Evolutionary conservation across 78 protist genomes (phyloP).

Genomic region (Thecamonas trahens): DNA sequence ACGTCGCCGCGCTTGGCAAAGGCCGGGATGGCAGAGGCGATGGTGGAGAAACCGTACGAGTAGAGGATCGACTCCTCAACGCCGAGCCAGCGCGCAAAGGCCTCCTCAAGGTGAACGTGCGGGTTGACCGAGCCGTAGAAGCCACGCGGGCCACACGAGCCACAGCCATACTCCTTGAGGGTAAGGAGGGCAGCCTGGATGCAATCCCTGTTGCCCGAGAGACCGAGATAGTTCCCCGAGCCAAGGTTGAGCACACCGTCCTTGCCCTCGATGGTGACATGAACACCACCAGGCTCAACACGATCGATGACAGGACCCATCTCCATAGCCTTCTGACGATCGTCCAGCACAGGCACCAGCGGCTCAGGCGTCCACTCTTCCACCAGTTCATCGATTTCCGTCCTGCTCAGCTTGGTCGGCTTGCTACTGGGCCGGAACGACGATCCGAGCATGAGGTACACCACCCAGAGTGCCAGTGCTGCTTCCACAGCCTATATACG

Average conservation of each 20-base stretch:
- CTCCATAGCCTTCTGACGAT: neutral
- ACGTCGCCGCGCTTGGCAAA: slow-evolving; percentile 81
- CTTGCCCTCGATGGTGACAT: slow-evolving; percentile 19
- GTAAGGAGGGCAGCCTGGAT: slow-evolving; percentile 5
- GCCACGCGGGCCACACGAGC: slow-evolving; percentile 98
- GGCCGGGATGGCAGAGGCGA: slow-evolving; percentile 82
- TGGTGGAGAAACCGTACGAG: slow-evolving; percentile 77
- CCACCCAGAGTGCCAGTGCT: no score
- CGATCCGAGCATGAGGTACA: no score
- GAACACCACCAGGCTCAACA: neutral
- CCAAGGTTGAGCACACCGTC: slow-evolving; percentile 28
- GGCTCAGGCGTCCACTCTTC: slow-evolving; percentile 41
- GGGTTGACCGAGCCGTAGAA: slow-evolving; percentile 93
- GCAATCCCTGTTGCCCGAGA: slow-evolving; percentile 25
- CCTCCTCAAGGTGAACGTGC: slow-evolving; percentile 81
- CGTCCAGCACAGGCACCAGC: slow-evolving; percentile 11
- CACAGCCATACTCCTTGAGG: slow-evolving; percentile 81
- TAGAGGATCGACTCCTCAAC: slow-evolving; percentile 71
- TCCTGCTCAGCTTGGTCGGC: neutral
- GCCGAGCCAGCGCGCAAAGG: slow-evolving; percentile 54
- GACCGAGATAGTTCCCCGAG: slow-evolving; percentile 43
- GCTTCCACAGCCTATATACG: no score
- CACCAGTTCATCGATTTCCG: slow-evolving; percentile 36
- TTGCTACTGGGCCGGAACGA: neutral
- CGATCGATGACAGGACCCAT: neutral